Conservation (phyloP, 2,329 filamentous ascomycete genomes). For the Trichophyton equinum region DNA sequence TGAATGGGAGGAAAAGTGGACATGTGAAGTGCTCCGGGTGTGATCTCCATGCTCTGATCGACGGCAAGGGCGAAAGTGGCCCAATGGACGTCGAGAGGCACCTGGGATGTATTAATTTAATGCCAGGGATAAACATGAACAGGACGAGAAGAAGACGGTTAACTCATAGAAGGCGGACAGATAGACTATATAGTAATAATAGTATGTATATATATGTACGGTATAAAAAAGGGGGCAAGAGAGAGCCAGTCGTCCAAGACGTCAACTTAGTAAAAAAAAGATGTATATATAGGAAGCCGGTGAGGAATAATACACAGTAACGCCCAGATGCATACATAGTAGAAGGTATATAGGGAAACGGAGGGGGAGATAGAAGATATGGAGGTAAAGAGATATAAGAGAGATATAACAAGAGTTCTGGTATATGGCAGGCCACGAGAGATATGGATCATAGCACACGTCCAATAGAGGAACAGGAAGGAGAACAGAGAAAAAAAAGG, state of each 20-base stretch:
- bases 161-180: not conserved
- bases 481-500: not conserved
- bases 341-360: not conserved
- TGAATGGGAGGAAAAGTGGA: slow-evolving; percentile 1
- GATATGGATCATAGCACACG: not conserved
- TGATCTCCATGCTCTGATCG: slow-evolving; percentile 2
- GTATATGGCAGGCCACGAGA: not conserved
- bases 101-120: not conserved
- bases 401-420: not conserved
- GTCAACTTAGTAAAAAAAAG: not conserved
- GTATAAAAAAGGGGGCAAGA: not conserved
- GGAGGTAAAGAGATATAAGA: not conserved
- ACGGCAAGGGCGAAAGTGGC: not conserved
- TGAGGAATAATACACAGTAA: not conserved
- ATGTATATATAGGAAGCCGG: slow-evolving; percentile 1
- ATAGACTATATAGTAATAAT: not conserved
- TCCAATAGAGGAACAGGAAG: not conserved
- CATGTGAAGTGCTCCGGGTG: not conserved
- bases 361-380: not conserved
- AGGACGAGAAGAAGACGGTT: not conserved
- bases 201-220: not conserved
- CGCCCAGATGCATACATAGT: not conserved
- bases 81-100: not conserved
- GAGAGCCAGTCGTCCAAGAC: not conserved
- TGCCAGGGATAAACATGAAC: not conserved